Evolutionary conservation across 2,329 filamentous ascomycete species (phyloP).

Genomic region (Bimuria novae-zelandiae): DNA sequence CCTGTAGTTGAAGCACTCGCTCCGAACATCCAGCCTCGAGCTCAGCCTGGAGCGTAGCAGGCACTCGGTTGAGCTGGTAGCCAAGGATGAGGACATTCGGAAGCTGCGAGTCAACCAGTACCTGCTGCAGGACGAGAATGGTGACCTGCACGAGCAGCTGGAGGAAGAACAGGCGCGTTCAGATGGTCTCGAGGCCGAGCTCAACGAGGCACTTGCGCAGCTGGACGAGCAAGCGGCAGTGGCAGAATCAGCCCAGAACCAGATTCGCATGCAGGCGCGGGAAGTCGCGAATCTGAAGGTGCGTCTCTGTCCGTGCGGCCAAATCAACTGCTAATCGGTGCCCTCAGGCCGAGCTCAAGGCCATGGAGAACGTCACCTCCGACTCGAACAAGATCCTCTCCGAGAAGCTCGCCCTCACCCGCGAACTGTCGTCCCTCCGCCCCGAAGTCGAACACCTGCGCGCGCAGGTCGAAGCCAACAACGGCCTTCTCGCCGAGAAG

Average conservation of each 20-base stretch:
- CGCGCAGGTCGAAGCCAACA: conserved; percentile 63
- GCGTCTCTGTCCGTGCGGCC: conserved; percentile 52
- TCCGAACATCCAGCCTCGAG: conserved; percentile 64
- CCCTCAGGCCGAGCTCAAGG: conserved; percentile 69
- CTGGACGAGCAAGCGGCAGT: conserved; percentile 54
- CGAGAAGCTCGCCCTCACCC: conserved; percentile 65
- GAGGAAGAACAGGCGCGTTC: conserved; percentile 64
- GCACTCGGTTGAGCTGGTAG: conserved; percentile 68
- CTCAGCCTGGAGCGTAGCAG: conserved; percentile 69
- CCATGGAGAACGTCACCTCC: conserved; percentile 67
- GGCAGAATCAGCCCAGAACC: conserved; percentile 53
- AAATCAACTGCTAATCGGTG: conserved; percentile 18
- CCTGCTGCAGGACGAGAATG: conserved; percentile 74
- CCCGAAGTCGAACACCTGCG: conserved; percentile 67
- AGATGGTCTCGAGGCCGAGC: conserved; percentile 57
- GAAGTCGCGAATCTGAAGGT: conserved; percentile 64
- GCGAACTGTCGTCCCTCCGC: conserved; percentile 62
- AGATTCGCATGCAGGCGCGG: conserved; percentile 56
- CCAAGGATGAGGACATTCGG: conserved; percentile 76
- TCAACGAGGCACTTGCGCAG: conserved; percentile 54
- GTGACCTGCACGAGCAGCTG: conserved; percentile 67
- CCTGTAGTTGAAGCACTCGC: conserved; percentile 53
- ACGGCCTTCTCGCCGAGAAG: conserved; percentile 76
- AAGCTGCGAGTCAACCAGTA: conserved; percentile 67
- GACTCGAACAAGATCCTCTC: conserved; percentile 72